phyloP scores from a whole-genome alignment of 257 asterid species.

The Nicotiana attenuata region DNA sequence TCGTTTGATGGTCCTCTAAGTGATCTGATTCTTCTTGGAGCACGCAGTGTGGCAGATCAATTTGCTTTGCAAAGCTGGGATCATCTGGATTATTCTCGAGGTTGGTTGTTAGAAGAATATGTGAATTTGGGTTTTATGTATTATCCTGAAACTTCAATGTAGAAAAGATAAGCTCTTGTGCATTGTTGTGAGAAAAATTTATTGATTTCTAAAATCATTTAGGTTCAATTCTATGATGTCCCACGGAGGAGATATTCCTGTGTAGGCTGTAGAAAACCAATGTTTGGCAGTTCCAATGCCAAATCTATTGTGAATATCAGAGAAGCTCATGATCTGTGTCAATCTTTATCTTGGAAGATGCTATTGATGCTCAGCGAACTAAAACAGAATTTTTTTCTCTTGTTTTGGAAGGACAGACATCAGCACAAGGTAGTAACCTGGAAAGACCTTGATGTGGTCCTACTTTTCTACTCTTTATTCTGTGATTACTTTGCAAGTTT shows the following conservation, averaged over 20 bases:
- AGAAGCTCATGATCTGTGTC: conserved; percentile 61
- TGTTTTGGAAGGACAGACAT: conserved; percentile 46
- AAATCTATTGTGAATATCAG: conserved; percentile 41
- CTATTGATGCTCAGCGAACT: conserved; percentile 59
- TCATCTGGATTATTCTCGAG: conserved; percentile 57
- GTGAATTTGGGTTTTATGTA: background rate
- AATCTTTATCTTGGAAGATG: conserved; percentile 60
- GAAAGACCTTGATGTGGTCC: conserved; percentile 19
- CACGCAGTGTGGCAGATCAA: conserved; percentile 58
- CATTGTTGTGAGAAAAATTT: background rate
- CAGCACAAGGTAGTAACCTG: conserved; percentile 60
- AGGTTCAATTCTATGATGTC: conserved; percentile 82
- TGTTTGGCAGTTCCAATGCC: conserved; percentile 32
- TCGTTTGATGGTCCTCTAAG: conserved; percentile 16
- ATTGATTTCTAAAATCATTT: background rate
- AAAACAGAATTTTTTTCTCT: conserved; percentile 48
- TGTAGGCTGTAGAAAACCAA: conserved; percentile 62
- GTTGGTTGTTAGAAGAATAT: conserved; percentile 32
- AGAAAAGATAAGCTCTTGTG: background rate
- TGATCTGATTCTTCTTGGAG: conserved; percentile 69
- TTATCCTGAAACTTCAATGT: background rate
- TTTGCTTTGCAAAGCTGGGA: conserved; percentile 50
- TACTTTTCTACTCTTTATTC: background rate
- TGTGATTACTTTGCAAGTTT: background rate
- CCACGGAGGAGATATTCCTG: conserved; percentile 77